phyloP scores from a whole-genome alignment of 805 yeast genomes.

The Kuraishia borneana region DNA sequence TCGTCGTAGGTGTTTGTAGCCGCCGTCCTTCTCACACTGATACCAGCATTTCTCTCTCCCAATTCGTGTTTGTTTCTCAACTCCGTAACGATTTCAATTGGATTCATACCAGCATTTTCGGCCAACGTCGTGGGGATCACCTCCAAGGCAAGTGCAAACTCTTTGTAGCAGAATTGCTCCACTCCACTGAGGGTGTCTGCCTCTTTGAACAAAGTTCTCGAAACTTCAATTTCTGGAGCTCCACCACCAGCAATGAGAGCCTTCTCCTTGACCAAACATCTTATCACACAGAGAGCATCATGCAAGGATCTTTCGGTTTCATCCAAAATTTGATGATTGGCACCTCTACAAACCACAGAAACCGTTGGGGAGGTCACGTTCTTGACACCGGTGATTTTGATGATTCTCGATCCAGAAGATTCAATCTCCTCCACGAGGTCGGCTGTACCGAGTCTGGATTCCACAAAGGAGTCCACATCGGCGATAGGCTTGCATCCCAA shows the following conservation, averaged over 20 bases:
- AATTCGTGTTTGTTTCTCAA: constrained; percentile 81
- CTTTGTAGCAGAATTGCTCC: constrained; percentile 84
- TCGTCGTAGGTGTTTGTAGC: constrained; percentile 86
- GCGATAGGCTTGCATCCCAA: constrained; percentile 95
- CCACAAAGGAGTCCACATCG: constrained; percentile 86
- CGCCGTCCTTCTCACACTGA: constrained; percentile 88
- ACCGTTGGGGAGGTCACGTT: constrained; percentile 53
- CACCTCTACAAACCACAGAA: constrained; percentile 90
- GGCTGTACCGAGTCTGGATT: constrained; percentile 85
- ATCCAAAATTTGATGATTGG: constrained; percentile 80
- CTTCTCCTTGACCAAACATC: constrained; percentile 79
- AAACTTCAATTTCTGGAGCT: constrained; percentile 90
- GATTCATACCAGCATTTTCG: constrained; percentile 89
- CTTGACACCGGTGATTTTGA: constrained; percentile 76
- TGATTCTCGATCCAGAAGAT: constrained; percentile 81
- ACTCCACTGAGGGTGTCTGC: constrained; percentile 68
- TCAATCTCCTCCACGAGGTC: constrained; percentile 89
- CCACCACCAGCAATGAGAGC: constrained; percentile 98
- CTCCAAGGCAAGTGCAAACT: constrained; percentile 85
- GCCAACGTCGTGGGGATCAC: constrained; percentile 91
- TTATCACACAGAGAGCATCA: constrained; percentile 90
- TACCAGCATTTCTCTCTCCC: constrained; percentile 92
- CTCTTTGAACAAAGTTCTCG: constrained; percentile 63
- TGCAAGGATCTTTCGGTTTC: constrained; percentile 97
- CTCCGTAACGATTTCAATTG: constrained; percentile 86